phyloP scores from a whole-genome alignment of 768 basidiomycete genomes.

The Suillus discolor region DNA sequence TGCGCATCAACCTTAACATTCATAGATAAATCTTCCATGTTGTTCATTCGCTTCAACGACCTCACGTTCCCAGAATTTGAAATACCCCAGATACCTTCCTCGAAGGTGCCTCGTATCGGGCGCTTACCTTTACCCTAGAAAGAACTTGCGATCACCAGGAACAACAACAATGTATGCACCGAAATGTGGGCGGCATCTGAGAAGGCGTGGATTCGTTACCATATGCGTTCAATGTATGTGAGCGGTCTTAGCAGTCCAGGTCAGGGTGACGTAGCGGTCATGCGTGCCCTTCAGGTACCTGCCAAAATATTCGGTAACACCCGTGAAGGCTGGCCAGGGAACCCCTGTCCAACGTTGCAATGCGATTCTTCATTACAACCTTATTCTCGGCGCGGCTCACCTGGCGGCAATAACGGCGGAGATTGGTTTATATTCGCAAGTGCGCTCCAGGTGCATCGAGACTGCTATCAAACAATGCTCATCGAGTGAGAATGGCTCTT shows the following conservation, averaged over 20 bases:
- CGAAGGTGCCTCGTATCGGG: not conserved
- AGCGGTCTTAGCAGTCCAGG: not conserved
- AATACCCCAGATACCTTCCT: not conserved
- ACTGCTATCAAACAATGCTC: constrained; percentile 4
- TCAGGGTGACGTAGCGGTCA: not conserved
- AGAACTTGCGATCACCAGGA: not conserved
- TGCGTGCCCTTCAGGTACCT: not conserved
- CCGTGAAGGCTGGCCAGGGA: not conserved
- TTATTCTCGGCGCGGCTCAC: constrained; percentile 22
- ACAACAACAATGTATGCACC: not conserved
- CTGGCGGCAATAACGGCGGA: constrained; percentile 20
- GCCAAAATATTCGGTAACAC: not conserved
- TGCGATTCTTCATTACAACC: constrained; percentile 21
- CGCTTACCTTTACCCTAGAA: not conserved
- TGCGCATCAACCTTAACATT: not conserved
- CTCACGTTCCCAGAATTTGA: not conserved
- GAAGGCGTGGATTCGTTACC: not conserved
- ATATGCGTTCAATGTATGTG: not conserved
- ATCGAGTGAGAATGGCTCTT: constrained; percentile 21
- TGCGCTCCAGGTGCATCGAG: not conserved
- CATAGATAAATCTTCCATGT: not conserved
- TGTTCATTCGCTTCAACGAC: not conserved
- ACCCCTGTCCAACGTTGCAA: not conserved
- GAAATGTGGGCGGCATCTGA: not conserved
- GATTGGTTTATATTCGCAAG: constrained; percentile 17